Evolutionary conservation across 2,329 filamentous ascomycete species (phyloP).

Genomic region (Monilinia vaccinii-corymbosi): DNA sequence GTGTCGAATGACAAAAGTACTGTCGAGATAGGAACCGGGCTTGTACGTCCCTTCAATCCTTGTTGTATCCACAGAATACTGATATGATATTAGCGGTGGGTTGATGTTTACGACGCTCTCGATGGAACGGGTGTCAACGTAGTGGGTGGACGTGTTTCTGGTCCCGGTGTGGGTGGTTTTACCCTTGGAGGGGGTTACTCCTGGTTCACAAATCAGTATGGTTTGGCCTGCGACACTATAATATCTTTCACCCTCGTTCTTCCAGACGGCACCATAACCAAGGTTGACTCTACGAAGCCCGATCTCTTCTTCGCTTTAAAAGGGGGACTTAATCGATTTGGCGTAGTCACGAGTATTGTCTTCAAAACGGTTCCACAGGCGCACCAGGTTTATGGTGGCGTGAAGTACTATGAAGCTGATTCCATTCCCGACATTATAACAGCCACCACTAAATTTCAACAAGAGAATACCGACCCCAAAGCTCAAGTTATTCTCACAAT

Average conservation of each 20-base stretch:
- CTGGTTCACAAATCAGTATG: constrained; percentile 22
- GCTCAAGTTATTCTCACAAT: constrained; percentile 27
- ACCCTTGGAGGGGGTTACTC: constrained; percentile 31
- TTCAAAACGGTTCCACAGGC: constrained; percentile 30
- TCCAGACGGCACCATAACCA: constrained; percentile 26
- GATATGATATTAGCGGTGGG: constrained; percentile 12
- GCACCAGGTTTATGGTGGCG: constrained; percentile 18
- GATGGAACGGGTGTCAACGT: constrained; percentile 14
- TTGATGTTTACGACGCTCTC: constrained; percentile 13
- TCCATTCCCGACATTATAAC: constrained; percentile 20
- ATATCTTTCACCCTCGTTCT: constrained; percentile 20
- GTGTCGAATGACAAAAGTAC: constrained; percentile 12
- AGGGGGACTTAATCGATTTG: constrained; percentile 20
- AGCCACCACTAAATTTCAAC: constrained; percentile 24
- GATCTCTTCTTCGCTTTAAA: constrained; percentile 30
- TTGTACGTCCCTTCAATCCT: constrained; percentile 12
- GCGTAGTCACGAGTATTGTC: constrained; percentile 27
- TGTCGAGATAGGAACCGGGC: constrained; percentile 15
- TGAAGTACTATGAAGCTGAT: constrained; percentile 25
- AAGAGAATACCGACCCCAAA: constrained; percentile 24
- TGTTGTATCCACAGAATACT: not conserved
- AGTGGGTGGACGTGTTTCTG: constrained; percentile 21
- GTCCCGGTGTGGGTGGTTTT: constrained; percentile 28
- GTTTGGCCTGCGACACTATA: constrained; percentile 31
- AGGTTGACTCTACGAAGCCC: constrained; percentile 25